Base-by-base conservation (phyloP, 768 basidiomycete genomes). In the Leccinum aurantiacum region DNA sequence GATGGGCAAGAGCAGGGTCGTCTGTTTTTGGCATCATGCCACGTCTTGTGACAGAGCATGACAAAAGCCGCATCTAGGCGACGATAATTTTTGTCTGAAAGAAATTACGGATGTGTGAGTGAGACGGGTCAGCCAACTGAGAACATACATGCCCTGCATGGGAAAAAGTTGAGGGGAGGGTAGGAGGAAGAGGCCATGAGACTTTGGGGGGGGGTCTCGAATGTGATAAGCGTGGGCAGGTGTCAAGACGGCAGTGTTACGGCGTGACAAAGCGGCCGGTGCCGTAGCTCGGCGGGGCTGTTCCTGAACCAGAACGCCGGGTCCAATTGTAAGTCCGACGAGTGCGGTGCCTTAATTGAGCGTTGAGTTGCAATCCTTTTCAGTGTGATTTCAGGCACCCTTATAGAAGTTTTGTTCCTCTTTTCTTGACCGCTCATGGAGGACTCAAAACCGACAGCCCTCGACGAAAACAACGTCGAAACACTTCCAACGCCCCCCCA, bases 301-400 rank as follows among this genome's bases (percentile, higher is more conserved):
- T 75, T 62, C 72, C 72, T 73, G 73, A 71, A 55, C 74, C 74
- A 67, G 17, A 58, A 11, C 2, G 10, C 27, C 54, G 70, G 72
- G 0, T 6, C 35, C 0, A 15, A 53, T 73, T 71, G n/a, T 10
- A 63, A 74, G 70, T 73, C 72, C 72, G 72, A 73, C 64, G 48
- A 31, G 60, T 56, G 71, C 71, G 61, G 72, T 73, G 72, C 72
- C 72, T 73, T 73, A 73, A 73, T 73, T 75, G 72, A 66, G 69
- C 50, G 63, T 67, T 64, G 64, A 60, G 60, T 65, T 51, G 57
- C 63, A 68, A 67, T 53, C 62, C 54, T 71, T 71, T 69, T 70
- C 68, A 69, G 68, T 68, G 69, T 64, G 66, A 69, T 66, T 73
- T 66, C 72, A 73, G 72, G 72, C 72, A 73, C 72, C 68, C 56